These are phyloP conservation scores for Beauveria pseudobassiana DNA, from an alignment of 2,329 filamentous ascomycete species.

Conservation along the genomic window DNA sequence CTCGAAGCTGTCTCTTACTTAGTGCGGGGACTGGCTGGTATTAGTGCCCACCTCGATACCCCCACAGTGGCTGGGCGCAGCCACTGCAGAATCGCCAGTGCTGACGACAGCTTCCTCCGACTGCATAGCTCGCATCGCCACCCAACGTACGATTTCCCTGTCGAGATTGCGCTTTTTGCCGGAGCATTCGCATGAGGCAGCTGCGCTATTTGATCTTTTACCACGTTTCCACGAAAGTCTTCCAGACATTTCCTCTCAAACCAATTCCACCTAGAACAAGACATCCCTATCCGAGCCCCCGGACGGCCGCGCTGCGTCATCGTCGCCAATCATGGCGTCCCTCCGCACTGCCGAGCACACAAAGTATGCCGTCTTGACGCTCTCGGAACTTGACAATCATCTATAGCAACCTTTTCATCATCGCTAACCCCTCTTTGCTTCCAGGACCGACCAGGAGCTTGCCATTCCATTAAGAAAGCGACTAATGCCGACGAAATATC, in stretches of 20 bases:
- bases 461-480: conserved; percentile 64
- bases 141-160: not conserved
- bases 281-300: conserved; percentile 9
- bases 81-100: conserved; percentile 11
- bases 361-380: conserved; percentile 1
- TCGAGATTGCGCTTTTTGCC: not conserved
- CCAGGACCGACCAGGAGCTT: conserved; percentile 61
- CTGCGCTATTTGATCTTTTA: not conserved
- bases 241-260: not conserved
- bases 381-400: not conserved
- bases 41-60: not conserved
- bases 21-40: not conserved
- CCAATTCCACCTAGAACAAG: not conserved
- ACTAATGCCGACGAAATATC: conserved; percentile 62
- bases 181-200: not conserved
- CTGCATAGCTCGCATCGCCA: conserved; percentile 2
- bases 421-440: not conserved
- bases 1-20: not conserved
- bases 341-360: conserved; percentile 12
- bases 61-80: conserved; percentile 11
- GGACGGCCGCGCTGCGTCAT: conserved; percentile 4
- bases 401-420: no score
- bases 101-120: conserved; percentile 15
- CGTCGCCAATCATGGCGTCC: conserved; percentile 9
- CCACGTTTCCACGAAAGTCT: not conserved